A percentile compares a stretch with the other conserved stretches of the same genome.
phyloP scores from a whole-genome alignment of 2,329 filamentous ascomycete genomes.

The Grosmannia serpens region DNA sequence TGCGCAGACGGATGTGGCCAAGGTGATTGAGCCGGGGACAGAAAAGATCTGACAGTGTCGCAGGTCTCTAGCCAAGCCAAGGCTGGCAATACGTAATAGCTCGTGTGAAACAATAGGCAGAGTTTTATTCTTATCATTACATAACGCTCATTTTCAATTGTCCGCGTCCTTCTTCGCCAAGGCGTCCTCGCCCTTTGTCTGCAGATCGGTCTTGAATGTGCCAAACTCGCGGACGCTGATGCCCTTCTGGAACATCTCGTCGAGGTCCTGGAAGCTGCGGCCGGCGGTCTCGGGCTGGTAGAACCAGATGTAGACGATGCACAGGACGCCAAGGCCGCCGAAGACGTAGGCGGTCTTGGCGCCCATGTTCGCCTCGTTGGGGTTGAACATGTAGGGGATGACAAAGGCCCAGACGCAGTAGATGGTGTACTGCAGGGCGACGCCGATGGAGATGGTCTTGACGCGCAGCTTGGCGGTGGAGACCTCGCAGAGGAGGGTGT shows the following conservation, averaged over 20 bases:
- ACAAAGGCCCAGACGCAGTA: conserved; percentile 10
- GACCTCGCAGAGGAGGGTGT: conserved; percentile 23
- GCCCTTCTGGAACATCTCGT: conserved; percentile 25
- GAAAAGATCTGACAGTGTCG: not conserved
- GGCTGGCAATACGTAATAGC: no score
- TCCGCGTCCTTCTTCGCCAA: not conserved
- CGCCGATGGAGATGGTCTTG: conserved; percentile 26
- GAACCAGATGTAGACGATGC: conserved; percentile 27
- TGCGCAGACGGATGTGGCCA: conserved; percentile 3
- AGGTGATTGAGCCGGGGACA: not conserved
- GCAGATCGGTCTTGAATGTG: conserved; percentile 1
- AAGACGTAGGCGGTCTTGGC: conserved; percentile 27
- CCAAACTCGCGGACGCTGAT: conserved; percentile 12
- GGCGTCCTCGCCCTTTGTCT: not conserved
- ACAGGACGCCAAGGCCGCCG: conserved; percentile 18
- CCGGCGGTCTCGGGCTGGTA: conserved; percentile 32
- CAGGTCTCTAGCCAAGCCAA: no score
- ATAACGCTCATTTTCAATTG: not conserved
- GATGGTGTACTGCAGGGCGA: conserved; percentile 19
- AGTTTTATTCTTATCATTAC: no score
- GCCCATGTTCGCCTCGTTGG: conserved; percentile 17
- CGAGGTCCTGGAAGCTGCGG: conserved; percentile 35
- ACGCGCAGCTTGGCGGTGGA: conserved; percentile 22
- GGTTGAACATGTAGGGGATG: conserved; percentile 12
- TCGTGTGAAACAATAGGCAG: no score